Percentiles rank a stretch among this genome's conserved stretches.
These are phyloP conservation scores for Trifolium pratense DNA, from an alignment of 306 rosid genomes.

Conservation along the genomic window DNA sequence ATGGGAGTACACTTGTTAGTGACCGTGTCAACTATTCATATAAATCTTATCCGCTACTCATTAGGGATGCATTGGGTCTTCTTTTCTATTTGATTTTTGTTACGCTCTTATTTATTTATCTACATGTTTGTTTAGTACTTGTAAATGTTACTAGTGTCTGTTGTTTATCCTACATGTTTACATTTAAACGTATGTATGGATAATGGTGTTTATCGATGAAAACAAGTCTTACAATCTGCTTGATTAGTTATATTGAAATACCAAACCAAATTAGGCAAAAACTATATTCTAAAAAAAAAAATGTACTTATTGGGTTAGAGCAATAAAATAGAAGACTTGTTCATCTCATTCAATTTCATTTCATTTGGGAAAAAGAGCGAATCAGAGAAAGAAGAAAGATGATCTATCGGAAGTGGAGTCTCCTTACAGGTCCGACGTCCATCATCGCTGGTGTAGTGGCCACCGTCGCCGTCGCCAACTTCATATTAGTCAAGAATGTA, in stretches of 20 bases:
- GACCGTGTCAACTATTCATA: not conserved
- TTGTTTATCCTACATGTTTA: no score
- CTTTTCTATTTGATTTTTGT: not conserved
- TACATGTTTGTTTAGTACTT: not conserved
- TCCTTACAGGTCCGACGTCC: conserved; percentile 66
- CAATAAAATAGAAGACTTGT: no score
- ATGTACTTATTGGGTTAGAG: no score
- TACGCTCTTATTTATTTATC: not conserved
- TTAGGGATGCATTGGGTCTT: not conserved
- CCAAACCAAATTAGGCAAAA: not conserved
- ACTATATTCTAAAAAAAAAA: no score
- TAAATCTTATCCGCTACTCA: not conserved
- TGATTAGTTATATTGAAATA: not conserved
- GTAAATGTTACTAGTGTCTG: not conserved
- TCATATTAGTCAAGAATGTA: conserved; percentile 57
- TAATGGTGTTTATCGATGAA: not conserved
- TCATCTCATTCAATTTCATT: no score
- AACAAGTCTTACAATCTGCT: not conserved
- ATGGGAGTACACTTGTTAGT: not conserved
- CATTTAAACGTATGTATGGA: no score
- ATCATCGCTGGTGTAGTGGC: conserved; percentile 70
- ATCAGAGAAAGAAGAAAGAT: conserved; percentile 39
- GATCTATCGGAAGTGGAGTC: conserved; percentile 95
- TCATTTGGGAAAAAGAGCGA: no score
- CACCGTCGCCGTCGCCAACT: conserved; percentile 53